Percentiles rank a stretch among this genome's conserved stretches.
These are phyloP conservation scores for Acanthamoeba royreba DNA, from an alignment of 208 protist genomes.

Conservation along the genomic window DNA sequence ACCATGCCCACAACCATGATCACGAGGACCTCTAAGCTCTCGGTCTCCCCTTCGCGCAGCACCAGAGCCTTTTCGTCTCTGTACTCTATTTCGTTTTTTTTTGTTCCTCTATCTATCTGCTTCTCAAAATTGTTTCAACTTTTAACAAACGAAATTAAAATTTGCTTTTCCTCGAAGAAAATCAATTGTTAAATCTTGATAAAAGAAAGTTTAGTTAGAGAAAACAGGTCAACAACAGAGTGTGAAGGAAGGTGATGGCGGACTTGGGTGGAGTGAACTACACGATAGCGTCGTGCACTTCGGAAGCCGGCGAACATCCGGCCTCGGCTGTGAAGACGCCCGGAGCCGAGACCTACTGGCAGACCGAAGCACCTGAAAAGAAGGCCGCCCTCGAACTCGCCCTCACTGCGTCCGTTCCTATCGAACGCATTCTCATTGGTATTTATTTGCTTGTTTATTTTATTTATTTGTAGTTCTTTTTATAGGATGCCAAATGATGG, in stretches of 20 bases:
- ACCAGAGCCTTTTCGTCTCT: too few relatives aligned
- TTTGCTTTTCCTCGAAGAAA: too few relatives aligned
- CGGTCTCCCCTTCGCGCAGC: too few relatives aligned
- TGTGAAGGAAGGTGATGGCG: too few relatives aligned
- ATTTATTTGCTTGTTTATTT: background rate
- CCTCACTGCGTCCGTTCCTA: background rate
- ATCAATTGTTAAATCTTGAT: too few relatives aligned
- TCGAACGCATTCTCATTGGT: background rate
- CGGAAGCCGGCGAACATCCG: background rate
- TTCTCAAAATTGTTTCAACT: too few relatives aligned
- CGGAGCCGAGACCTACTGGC: background rate
- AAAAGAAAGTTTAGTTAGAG: too few relatives aligned
- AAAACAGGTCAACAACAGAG: too few relatives aligned
- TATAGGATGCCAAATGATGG: too few relatives aligned
- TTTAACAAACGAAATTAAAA: too few relatives aligned
- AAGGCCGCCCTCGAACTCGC: background rate
- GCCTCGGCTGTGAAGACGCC: background rate
- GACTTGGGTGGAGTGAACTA: too few relatives aligned
- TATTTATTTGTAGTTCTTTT: background rate
- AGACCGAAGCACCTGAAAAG: background rate
- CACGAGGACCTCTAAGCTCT: background rate
- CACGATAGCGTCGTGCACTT: constrained; percentile 12
- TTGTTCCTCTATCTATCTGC: too few relatives aligned
- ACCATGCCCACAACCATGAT: background rate
- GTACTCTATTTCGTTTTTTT: background rate